Base-by-base conservation (phyloP, 768 basidiomycete genomes). In the Hirschioporus abietinus region DNA sequence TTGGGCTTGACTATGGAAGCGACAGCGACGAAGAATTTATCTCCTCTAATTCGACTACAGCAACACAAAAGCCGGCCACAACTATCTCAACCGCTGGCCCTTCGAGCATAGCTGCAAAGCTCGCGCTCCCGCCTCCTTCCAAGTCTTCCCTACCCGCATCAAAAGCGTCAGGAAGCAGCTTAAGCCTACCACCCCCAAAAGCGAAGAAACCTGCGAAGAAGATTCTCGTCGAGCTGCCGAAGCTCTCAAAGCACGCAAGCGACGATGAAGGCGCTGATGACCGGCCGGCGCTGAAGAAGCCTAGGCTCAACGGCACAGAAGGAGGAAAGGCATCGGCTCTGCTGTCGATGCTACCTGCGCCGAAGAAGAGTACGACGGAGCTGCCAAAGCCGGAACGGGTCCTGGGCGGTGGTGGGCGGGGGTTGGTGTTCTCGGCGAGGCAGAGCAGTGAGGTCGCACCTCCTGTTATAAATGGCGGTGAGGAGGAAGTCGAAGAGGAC, bases 1-100 rank as follows among this genome's bases (percentile, higher is more conserved):
- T 92, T 68, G 89, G 89, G 35, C 81, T 93, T 67, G 85, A 82
- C 80, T 92, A 93, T 71, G 90, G 89, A 69, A 93, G 91, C 76
- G 89, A 82, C 77, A 83, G 76, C 71, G 87, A 71, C 62, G 76
- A 90, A 70, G 83, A 79, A 66, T 84, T 84, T 66, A 67, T 66
- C 35, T 72, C 78, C 34, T 64, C 66, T 7, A 57, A 67, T 7
- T 23, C 65, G 27, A 67, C 67, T 8, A 25, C 69, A 10, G 52
- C 65, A 8, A 17, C 70, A 7, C 35, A 65, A 24, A 20, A 73
- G 60, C n/a, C 66, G 35, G 65, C 57, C 60, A 25, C 65, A 59
- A 68, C 36, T 65, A 72, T 36, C 71, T 71, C 17, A 71, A 52
- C 12, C 1, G 42, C 42, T 52, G 42, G 74, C 24, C 71, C 74